These are phyloP conservation scores for Globisporangium yorkense DNA, from an alignment of 352 stramenopile genomes.

Conservation along the genomic window DNA sequence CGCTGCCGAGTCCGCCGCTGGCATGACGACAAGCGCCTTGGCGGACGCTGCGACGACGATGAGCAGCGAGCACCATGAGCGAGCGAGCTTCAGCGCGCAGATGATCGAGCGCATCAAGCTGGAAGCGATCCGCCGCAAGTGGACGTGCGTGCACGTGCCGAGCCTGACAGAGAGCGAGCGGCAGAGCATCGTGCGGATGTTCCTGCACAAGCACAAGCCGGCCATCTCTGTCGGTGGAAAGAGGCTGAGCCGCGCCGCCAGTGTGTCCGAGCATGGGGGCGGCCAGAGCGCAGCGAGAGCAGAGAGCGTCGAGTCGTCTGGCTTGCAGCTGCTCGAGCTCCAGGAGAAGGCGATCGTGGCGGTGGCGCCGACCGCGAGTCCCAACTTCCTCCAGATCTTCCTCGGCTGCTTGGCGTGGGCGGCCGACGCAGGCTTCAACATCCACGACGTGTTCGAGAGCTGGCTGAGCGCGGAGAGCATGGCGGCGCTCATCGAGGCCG, in stretches of 20 bases:
- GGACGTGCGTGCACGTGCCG: conserved; percentile 57
- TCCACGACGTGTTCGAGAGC: conserved; percentile 53
- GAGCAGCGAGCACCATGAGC: conserved; percentile 50
- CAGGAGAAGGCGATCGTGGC: conserved; percentile 70
- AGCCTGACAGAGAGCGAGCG: conserved; percentile 59
- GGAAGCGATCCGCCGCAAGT: conserved; percentile 71
- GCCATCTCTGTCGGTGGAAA: neutral
- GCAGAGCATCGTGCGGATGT: conserved; percentile 52
- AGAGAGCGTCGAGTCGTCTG: neutral
- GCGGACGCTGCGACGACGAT: neutral
- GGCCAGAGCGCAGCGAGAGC: neutral
- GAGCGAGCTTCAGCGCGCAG: conserved; percentile 48
- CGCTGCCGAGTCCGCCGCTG: neutral
- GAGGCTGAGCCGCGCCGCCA: conserved; percentile 1
- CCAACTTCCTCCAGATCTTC: conserved; percentile 66
- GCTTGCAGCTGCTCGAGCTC: conserved; percentile 68
- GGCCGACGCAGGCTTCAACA: conserved; percentile 67
- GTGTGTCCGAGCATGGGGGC: neutral
- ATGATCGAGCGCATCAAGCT: conserved; percentile 85
- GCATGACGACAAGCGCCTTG: no score
- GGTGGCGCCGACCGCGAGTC: conserved; percentile 37
- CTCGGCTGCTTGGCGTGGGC: conserved; percentile 56
- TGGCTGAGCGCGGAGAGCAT: conserved; percentile 58
- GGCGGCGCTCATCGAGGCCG: conserved; percentile 46
- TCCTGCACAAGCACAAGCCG: conserved; percentile 34